Conservation (phyloP, 2,329 filamentous ascomycete genomes). For the Claviceps sp. region DNA sequence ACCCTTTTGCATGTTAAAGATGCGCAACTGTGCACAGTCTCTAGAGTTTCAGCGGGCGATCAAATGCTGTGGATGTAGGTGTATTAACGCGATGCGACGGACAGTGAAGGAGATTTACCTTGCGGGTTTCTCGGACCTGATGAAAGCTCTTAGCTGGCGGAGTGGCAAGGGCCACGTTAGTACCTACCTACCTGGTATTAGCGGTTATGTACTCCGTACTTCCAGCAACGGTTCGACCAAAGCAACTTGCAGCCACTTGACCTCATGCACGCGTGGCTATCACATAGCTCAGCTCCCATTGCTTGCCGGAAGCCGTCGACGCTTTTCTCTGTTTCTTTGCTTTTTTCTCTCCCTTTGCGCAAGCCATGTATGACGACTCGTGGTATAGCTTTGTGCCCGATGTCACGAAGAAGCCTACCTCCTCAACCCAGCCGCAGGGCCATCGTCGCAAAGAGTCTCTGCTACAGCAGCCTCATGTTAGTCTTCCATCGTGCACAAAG, state of each 20-base stretch:
- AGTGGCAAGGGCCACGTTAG: no score
- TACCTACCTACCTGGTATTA: neutral
- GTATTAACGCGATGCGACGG: no score
- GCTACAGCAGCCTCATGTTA: conserved; percentile 51
- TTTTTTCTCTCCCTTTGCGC: neutral
- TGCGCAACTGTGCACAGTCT: no score
- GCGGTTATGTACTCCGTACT: no score
- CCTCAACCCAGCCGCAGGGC: conserved; percentile 29
- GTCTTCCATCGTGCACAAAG: conserved; percentile 12
- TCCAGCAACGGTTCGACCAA: conserved; percentile 4
- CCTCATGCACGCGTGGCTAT: conserved; percentile 12
- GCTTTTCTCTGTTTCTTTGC: neutral
- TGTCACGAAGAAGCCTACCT: conserved; percentile 34
- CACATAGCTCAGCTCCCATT: conserved; percentile 7
- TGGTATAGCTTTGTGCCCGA: conserved; percentile 71
- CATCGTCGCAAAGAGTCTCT: conserved; percentile 58
- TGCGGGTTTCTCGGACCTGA: neutral
- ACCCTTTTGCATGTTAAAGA: no score
- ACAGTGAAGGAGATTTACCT: neutral
- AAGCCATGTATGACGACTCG: conserved; percentile 64
- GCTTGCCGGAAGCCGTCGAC: neutral
- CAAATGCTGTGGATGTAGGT: no score
- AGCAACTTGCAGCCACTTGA: no score
- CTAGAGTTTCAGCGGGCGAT: no score
- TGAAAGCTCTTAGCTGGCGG: no score